Percentiles rank a stretch among this genome's conserved stretches.
Evolutionary conservation across 1,139 yeast species (phyloP).

Genomic region (Hanseniaspora uvarum): DNA sequence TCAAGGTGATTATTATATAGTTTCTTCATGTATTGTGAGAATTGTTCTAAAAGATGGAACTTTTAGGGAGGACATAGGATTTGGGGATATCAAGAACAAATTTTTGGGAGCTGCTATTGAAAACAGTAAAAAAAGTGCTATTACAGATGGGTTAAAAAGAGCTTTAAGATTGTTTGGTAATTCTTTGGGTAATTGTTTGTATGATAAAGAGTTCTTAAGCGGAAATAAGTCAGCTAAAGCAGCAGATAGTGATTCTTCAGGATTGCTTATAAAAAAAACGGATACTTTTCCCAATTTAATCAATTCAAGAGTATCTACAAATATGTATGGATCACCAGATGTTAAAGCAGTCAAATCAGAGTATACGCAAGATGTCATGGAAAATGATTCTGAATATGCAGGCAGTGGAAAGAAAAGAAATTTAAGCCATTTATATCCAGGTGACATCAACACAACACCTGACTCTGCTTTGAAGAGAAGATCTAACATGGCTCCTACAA

Average conservation of each 20-base stretch:
- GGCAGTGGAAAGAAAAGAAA: not conserved
- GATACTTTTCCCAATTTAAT: slow-evolving; percentile 28
- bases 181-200: slow-evolving; percentile 68
- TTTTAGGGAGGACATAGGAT: slow-evolving; percentile 70
- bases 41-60: slow-evolving; percentile 67
- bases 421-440: not conserved
- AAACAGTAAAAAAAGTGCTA: slow-evolving; percentile 71
- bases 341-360: not conserved
- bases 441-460: not conserved
- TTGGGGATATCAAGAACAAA: slow-evolving; percentile 64
- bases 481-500: not conserved
- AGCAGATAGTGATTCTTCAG: slow-evolving; percentile 42
- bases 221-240: slow-evolving; percentile 31
- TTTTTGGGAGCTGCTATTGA: slow-evolving; percentile 67
- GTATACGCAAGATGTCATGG: not conserved
- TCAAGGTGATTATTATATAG: slow-evolving; percentile 47
- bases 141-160: slow-evolving; percentile 69
- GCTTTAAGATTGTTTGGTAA: slow-evolving; percentile 72
- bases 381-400: not conserved
- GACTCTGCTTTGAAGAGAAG: not conserved
- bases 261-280: slow-evolving; percentile 32
- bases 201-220: slow-evolving; percentile 54
- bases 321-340: slow-evolving; percentile 3
- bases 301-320: slow-evolving; percentile 13
- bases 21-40: slow-evolving; percentile 60